Evolutionary conservation across 768 basidiomycete species (phyloP).

Genomic region (Asterophora lycoperdoides): DNA sequence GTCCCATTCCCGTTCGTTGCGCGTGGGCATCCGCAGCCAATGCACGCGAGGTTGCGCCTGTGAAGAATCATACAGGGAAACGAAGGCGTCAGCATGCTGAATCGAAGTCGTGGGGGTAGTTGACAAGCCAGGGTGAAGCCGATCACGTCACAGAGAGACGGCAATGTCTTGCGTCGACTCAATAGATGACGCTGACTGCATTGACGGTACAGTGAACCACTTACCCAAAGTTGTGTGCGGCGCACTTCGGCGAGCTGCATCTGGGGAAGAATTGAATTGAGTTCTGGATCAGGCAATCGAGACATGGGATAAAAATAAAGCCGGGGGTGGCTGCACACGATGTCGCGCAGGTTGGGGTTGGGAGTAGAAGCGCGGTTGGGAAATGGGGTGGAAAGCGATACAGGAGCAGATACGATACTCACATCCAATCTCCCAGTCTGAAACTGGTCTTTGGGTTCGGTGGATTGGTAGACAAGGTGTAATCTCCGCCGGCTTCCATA

Average conservation of each 20-base stretch:
- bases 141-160: conserved; percentile 12
- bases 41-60: conserved; percentile 75
- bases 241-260: conserved; percentile 65
- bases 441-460: conserved; percentile 67
- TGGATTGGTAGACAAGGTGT: conserved; percentile 63
- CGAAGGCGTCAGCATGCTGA: conserved; percentile 39
- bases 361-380: too few relatives aligned
- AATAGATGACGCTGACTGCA: conserved; percentile 15
- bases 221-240: conserved; percentile 84
- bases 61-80: conserved; percentile 48
- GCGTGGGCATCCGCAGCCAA: conserved; percentile 69
- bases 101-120: too few relatives aligned
- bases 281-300: conserved; percentile 18
- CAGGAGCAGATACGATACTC: conserved; percentile 28
- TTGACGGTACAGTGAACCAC: too few relatives aligned
- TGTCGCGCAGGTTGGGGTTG: too few relatives aligned
- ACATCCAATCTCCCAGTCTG: conserved; percentile 76
- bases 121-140: not conserved
- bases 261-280: conserved; percentile 33
- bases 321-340: too few relatives aligned
- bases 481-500: conserved; percentile 30
- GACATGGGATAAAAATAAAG: conserved; percentile 23
- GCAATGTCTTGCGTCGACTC: conserved; percentile 6
- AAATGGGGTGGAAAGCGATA: conserved; percentile 13
- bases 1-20: conserved; percentile 32